These are phyloP conservation scores for Seminavis robusta DNA, from an alignment of 108 stramenopile species.

Conservation along the genomic window DNA sequence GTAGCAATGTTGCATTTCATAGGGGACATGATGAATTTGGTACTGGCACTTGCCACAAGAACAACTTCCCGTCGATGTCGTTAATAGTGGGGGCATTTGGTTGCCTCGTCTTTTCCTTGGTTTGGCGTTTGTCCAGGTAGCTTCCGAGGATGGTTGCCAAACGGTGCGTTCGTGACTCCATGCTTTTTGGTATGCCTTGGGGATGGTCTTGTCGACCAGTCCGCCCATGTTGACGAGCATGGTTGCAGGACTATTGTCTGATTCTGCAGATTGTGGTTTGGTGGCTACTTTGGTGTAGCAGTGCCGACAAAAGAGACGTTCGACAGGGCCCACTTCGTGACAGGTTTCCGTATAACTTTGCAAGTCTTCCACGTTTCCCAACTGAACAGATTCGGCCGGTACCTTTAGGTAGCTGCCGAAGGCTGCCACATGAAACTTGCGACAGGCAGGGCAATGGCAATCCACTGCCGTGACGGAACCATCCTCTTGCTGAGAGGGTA, in stretches of 20 bases:
- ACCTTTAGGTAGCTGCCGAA: slow-evolving; percentile 19
- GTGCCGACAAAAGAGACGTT: slow-evolving; percentile 22
- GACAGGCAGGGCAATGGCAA: slow-evolving; percentile 33
- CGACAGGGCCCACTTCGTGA: slow-evolving; percentile 16
- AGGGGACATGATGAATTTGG: slow-evolving; percentile 8
- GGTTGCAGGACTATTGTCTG: background rate
- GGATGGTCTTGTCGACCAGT: slow-evolving; percentile 10
- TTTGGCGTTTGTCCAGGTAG: slow-evolving; percentile 1
- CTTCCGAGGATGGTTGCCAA: slow-evolving; percentile 5
- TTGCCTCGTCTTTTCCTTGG: background rate
- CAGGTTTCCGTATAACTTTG: slow-evolving; percentile 8
- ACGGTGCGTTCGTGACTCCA: slow-evolving; percentile 6
- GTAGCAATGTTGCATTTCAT: slow-evolving; percentile 41
- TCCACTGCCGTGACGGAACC: too few species aligned
- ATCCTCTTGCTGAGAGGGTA: too few species aligned
- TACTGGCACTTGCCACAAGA: slow-evolving; percentile 25
- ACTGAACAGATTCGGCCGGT: background rate
- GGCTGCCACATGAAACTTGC: slow-evolving; percentile 28
- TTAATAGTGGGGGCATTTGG: background rate
- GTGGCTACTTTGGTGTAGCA: slow-evolving; percentile 23
- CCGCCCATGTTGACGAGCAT: slow-evolving; percentile 18
- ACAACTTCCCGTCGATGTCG: slow-evolving; percentile 15
- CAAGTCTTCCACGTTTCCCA: background rate
- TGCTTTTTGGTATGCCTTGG: background rate
- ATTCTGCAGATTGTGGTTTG: background rate